These are phyloP conservation scores for Fusarium odoratissimum DNA, from an alignment of 2,329 filamentous ascomycete species.

Conservation along the genomic window DNA sequence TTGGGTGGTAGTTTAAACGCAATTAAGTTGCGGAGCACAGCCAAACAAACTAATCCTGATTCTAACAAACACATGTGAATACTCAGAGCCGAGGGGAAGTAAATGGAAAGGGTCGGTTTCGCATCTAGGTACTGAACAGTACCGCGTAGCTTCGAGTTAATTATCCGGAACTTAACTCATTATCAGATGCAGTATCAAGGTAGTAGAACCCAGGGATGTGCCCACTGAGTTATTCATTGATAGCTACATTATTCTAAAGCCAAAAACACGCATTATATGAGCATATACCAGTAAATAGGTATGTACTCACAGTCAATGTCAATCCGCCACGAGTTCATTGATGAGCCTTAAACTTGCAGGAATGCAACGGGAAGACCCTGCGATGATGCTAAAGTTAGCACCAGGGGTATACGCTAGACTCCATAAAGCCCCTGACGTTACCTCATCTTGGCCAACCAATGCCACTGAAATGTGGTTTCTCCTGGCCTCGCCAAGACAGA, in stretches of 20 bases:
- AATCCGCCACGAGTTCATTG: neutral
- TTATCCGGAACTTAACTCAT: neutral
- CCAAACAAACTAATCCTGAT: neutral
- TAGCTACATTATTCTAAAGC: neutral
- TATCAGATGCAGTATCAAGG: neutral
- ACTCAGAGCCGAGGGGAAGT: neutral
- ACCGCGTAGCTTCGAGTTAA: neutral
- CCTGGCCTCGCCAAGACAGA: slow-evolving; percentile 15
- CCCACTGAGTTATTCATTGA: neutral
- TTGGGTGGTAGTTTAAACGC: neutral
- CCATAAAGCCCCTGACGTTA: slow-evolving; percentile 12
- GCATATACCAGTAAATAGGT: neutral
- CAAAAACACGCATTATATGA: neutral
- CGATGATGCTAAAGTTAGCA: slow-evolving; percentile 12
- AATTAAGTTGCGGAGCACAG: neutral
- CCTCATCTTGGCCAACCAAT: slow-evolving; percentile 21
- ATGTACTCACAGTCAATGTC: neutral
- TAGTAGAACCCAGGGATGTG: neutral
- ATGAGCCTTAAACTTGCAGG: slow-evolving; percentile 6
- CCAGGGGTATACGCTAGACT: slow-evolving; percentile 12
- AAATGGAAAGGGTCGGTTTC: neutral
- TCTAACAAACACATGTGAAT: neutral
- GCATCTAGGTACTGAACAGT: neutral
- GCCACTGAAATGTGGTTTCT: slow-evolving; percentile 12
- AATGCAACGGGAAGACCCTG: slow-evolving; percentile 5